Evolutionary conservation across 1,139 yeast genomes (phyloP).

Genomic region (Debaryomyces psychrophilus): DNA sequence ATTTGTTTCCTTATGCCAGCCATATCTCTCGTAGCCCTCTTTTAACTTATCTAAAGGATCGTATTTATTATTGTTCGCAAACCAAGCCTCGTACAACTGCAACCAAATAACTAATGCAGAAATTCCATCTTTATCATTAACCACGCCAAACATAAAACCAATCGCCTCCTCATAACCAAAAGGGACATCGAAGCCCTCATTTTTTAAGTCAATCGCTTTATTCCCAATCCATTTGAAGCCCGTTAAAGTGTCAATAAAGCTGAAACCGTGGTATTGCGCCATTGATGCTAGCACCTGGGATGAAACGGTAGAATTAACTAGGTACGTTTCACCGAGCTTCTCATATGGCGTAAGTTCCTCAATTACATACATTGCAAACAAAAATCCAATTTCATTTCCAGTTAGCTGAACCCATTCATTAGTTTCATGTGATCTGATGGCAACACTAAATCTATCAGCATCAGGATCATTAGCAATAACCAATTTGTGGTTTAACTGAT

Average conservation of each 20-base stretch:
- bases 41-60: slow-evolving; percentile 55
- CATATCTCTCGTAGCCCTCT: slow-evolving; percentile 64
- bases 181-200: slow-evolving; percentile 69
- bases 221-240: slow-evolving; percentile 99
- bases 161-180: slow-evolving; percentile 96
- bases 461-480: slow-evolving; percentile 95
- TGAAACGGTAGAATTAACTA: slow-evolving; percentile 89
- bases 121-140: slow-evolving; percentile 92
- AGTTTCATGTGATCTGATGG: slow-evolving; percentile 48
- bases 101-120: slow-evolving; percentile 80
- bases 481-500: slow-evolving; percentile 45
- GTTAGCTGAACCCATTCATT: slow-evolving; percentile 76
- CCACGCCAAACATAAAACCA: slow-evolving; percentile 88
- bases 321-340: slow-evolving; percentile 47
- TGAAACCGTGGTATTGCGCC: slow-evolving; percentile 65
- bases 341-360: slow-evolving; percentile 35
- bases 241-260: slow-evolving; percentile 80
- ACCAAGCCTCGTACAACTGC: slow-evolving; percentile 64
- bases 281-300: slow-evolving; percentile 76
- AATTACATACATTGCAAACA: slow-evolving; percentile 72
- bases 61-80: slow-evolving; percentile 26
- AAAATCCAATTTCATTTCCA: slow-evolving; percentile 87
- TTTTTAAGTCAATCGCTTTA: slow-evolving; percentile 72
- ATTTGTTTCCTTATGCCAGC: slow-evolving; percentile 81
- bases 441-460: slow-evolving; percentile 88